These are phyloP conservation scores for Nicotiana attenuata DNA, from an alignment of 257 asterid species.

Conservation along the genomic window DNA sequence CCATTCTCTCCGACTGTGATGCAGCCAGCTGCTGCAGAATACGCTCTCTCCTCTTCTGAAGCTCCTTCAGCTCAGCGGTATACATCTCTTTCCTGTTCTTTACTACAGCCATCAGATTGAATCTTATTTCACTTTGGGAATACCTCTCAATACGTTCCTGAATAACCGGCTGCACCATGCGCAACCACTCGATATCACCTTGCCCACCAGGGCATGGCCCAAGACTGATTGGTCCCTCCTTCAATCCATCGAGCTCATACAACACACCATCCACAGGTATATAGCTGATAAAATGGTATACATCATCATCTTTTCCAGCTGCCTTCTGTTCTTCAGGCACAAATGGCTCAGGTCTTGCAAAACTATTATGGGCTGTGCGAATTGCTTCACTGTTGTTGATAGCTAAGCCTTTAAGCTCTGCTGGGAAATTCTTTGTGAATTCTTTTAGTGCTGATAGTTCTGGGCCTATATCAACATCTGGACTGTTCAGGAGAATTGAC, in stretches of 20 bases:
- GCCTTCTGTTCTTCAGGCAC: slow-evolving; percentile 85
- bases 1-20: slow-evolving; percentile 67
- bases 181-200: slow-evolving; percentile 68
- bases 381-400: slow-evolving; percentile 93
- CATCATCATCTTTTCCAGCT: slow-evolving; percentile 86
- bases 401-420: slow-evolving; percentile 90
- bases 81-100: slow-evolving; percentile 85
- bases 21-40: slow-evolving; percentile 68
- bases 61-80: slow-evolving; percentile 87
- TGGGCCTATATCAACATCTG: slow-evolving; percentile 83
- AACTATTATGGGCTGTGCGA: slow-evolving; percentile 93
- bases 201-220: slow-evolving; percentile 72
- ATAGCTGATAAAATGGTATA: slow-evolving; percentile 94
- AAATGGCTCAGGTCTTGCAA: slow-evolving; percentile 95
- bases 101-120: slow-evolving; percentile 79
- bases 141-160: slow-evolving; percentile 88
- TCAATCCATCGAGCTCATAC: slow-evolving; percentile 95
- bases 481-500: slow-evolving; percentile 79
- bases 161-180: slow-evolving; percentile 83
- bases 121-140: slow-evolving; percentile 80
- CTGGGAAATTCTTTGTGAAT: slow-evolving; percentile 84
- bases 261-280: slow-evolving; percentile 86
- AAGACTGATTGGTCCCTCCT: slow-evolving; percentile 97
- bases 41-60: slow-evolving; percentile 80
- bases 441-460: slow-evolving; percentile 77